phyloP scores from a whole-genome alignment of 305 asterid species.

The Stenogyne calaminthoides region DNA sequence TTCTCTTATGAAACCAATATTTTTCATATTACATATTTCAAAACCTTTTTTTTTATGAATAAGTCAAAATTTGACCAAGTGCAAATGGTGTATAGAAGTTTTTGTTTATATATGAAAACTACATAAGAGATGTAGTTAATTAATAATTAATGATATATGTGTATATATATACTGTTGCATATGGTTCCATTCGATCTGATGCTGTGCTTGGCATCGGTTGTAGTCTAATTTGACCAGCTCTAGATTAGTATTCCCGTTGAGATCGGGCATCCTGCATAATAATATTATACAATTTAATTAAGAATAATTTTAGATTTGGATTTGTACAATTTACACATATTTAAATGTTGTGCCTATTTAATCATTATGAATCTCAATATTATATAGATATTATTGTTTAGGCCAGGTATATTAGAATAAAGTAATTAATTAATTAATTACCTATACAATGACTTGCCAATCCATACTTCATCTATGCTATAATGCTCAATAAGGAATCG shows the following conservation, averaged over 20 bases:
- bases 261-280: not conserved
- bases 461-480: slow-evolving; percentile 39
- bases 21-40: too few relatives aligned
- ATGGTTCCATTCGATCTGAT: slow-evolving; percentile 42
- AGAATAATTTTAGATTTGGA: not conserved
- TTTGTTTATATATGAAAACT: not conserved
- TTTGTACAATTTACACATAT: not conserved
- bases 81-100: too few relatives aligned
- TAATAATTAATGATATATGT: not conserved
- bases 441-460: slow-evolving; percentile 40
- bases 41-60: too few relatives aligned
- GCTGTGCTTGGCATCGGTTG: slow-evolving; percentile 42
- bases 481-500: slow-evolving; percentile 34
- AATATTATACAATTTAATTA: not conserved
- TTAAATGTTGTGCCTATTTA: not conserved
- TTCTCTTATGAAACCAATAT: too few relatives aligned
- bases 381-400: not conserved
- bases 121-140: not conserved
- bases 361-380: not conserved
- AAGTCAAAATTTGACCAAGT: too few relatives aligned
- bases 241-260: slow-evolving; percentile 7
- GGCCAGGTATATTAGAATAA: not conserved
- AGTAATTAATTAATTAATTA: not conserved
- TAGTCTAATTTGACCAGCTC: slow-evolving; percentile 43
- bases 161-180: slow-evolving; percentile 39